Evolutionary conservation across 2,329 filamentous ascomycete genomes (phyloP).

Genomic region (Aspergillus novofumigatus): DNA sequence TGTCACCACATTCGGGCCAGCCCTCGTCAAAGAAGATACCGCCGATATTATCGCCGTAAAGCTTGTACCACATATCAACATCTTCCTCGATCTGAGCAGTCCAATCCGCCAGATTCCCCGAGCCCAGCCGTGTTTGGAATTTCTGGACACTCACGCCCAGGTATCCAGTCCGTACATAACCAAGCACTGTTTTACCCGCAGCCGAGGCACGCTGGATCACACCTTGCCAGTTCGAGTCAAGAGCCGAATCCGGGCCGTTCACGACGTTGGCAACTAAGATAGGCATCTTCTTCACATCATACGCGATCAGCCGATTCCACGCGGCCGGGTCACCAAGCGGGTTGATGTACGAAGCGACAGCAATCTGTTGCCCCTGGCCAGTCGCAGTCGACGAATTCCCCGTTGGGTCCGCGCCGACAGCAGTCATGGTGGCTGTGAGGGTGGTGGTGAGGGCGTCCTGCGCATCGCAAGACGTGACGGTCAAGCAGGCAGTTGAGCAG

Average conservation of each 20-base stretch:
- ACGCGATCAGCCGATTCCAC: constrained; percentile 13
- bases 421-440: not conserved
- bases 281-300: constrained; percentile 9
- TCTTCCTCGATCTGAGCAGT: constrained; percentile 15
- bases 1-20: constrained; percentile 23
- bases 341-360: constrained; percentile 19
- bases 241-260: constrained; percentile 12
- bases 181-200: constrained; percentile 13
- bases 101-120: constrained; percentile 12
- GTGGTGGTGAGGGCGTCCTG: not conserved
- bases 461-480: constrained; percentile 1
- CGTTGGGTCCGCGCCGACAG: not conserved
- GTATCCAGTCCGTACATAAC: constrained; percentile 18
- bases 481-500: constrained; percentile 1
- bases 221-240: constrained; percentile 7
- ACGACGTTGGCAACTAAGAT: constrained; percentile 16
- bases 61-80: constrained; percentile 15
- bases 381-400: not conserved
- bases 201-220: constrained; percentile 10
- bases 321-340: constrained; percentile 13
- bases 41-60: constrained; percentile 22
- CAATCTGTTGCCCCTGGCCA: constrained; percentile 14
- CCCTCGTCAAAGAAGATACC: constrained; percentile 34
- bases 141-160: constrained; percentile 13
- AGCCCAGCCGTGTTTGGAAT: constrained; percentile 14